Evolutionary conservation across 129 eudicot genomes (phyloP).

Genomic region (carrot (Daucus carota)): DH1_v3.0 NC_030385.2:40077001-40077500

Average conservation of each 20-base stretch:
- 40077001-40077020: too few species aligned
- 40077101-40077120: not conserved
- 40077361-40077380: slow-evolving; percentile 12
- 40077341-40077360: slow-evolving; percentile 14
- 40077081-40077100: not conserved
- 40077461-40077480: slow-evolving; percentile 96
- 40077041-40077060: not conserved
- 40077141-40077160: not conserved
- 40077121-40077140: not conserved
- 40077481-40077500: slow-evolving; percentile 89
- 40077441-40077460: slow-evolving; percentile 76
- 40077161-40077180: not conserved
- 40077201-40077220: not conserved
- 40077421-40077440: slow-evolving; percentile 69
- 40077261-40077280: slow-evolving; percentile 97
- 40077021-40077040: too few species aligned
- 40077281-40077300: slow-evolving; percentile 94
- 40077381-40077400: not conserved
- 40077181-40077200: not conserved
- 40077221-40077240: too few species aligned
- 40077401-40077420: slow-evolving; percentile 8
- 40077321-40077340: slow-evolving; percentile 92
- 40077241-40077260: not conserved
- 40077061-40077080: not conserved
- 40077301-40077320: slow-evolving; percentile 93